These are phyloP conservation scores for Leucoagaricus sp. DNA, from an alignment of 1,284 basidiomycete genomes.

Conservation along the genomic window DNA sequence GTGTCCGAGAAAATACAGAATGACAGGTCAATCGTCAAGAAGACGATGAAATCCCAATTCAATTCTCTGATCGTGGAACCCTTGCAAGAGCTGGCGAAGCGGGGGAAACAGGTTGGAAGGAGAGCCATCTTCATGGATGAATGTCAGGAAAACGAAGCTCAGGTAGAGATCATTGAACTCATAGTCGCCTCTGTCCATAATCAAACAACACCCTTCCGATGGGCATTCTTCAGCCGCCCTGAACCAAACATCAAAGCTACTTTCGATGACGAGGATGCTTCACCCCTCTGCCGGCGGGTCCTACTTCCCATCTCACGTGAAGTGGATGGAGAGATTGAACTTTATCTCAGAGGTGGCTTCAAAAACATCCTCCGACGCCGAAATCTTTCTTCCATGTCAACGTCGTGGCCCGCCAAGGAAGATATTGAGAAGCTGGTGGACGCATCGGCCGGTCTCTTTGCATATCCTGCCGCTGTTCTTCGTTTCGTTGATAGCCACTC, in stretches of 20 bases:
- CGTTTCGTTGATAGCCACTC: background rate
- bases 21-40: background rate
- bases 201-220: background rate
- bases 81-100: background rate
- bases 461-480: conserved; percentile 10
- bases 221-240: conserved; percentile 7
- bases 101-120: background rate
- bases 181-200: background rate
- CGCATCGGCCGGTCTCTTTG: conserved; percentile 9
- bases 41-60: conserved; percentile 1
- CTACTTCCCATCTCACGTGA: background rate
- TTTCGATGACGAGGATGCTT: background rate
- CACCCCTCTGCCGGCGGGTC: background rate
- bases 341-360: conserved; percentile 3
- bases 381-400: background rate
- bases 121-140: conserved; percentile 15
- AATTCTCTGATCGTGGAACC: conserved; percentile 4
- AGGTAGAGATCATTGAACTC: background rate
- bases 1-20: background rate
- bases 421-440: conserved; percentile 5
- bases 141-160: conserved; percentile 1
- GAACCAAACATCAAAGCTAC: conserved; percentile 1
- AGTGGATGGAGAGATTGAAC: conserved; percentile 3
- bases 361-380: background rate
- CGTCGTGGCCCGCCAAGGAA: conserved; percentile 6